Evolutionary conservation across 2,329 filamentous ascomycete species (phyloP).

Genomic region (Berkeleyomyces rouxiae): DNA sequence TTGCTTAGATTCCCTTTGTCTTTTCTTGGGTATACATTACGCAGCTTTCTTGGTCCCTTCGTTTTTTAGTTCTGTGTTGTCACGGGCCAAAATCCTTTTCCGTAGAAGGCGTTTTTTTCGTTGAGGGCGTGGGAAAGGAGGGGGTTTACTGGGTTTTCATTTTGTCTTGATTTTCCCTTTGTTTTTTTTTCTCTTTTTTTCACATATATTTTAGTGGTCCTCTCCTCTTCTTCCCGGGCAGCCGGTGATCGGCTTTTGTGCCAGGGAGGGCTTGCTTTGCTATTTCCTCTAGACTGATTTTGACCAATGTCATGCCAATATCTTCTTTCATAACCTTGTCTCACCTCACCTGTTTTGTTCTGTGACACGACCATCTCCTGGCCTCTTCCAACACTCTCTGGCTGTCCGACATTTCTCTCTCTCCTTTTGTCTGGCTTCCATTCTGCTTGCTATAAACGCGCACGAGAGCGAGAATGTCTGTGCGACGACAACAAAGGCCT

Average conservation of each 20-base stretch:
- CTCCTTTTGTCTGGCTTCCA: background rate
- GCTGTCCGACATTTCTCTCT: background rate
- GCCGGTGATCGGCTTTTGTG: slow-evolving; percentile 1
- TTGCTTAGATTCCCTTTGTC: slow-evolving; percentile 1
- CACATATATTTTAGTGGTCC: background rate
- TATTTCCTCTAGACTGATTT: background rate
- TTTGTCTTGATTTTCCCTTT: background rate
- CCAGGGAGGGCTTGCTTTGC: background rate
- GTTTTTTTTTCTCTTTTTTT: background rate
- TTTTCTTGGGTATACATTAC: background rate
- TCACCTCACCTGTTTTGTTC: background rate
- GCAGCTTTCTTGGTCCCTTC: background rate
- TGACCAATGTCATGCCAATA: background rate
- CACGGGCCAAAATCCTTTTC: background rate
- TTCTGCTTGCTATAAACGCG: background rate
- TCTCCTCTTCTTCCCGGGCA: background rate
- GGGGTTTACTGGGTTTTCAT: background rate
- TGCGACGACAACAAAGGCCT: background rate
- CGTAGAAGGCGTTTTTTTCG: background rate
- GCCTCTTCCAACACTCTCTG: background rate
- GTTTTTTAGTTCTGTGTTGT: background rate
- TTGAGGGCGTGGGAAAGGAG: background rate
- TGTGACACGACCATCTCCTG: background rate
- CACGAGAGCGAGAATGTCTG: background rate
- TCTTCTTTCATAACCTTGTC: background rate